phyloP scores from a whole-genome alignment of 2,329 filamentous ascomycete species.

The Cytospora mali region DNA sequence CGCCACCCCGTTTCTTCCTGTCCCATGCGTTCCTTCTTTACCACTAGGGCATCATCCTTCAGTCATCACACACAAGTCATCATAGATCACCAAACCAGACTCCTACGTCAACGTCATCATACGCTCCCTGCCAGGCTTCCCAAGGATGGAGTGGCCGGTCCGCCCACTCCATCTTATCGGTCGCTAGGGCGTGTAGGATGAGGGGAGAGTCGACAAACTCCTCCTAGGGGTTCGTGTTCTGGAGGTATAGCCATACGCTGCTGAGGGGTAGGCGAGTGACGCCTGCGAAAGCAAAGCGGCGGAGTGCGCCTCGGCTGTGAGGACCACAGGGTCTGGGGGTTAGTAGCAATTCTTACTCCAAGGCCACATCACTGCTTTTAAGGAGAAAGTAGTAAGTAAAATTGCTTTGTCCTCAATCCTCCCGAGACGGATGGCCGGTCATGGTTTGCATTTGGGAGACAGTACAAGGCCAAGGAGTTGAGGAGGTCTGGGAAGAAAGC shows the following conservation, averaged over 20 bases:
- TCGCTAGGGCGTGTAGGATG: background rate
- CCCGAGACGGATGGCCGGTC: background rate
- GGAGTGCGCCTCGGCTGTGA: conserved; percentile 35
- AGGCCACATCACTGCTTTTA: conserved; percentile 10
- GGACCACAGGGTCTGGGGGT: background rate
- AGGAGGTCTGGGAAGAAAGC: background rate
- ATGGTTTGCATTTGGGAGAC: no score
- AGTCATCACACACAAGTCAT: background rate
- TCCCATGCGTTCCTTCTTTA: background rate
- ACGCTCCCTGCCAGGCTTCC: background rate
- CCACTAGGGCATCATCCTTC: background rate
- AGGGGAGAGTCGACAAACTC: conserved; percentile 1
- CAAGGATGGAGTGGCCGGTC: background rate
- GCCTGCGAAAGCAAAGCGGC: conserved; percentile 38
- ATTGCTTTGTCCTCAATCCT: conserved; percentile 15
- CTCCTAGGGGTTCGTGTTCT: conserved; percentile 14
- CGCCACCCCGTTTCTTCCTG: no score
- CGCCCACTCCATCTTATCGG: background rate
- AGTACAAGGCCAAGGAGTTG: background rate
- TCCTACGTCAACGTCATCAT: background rate
- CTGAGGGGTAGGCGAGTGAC: conserved; percentile 35
- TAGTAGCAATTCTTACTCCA: conserved; percentile 5
- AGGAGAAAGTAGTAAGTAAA: conserved; percentile 27
- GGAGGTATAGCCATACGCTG: conserved; percentile 33
- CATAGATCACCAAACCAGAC: background rate